Evolutionary conservation across 1,139 yeast species (phyloP).

Genomic region (Spathaspora sp.): DNA sequence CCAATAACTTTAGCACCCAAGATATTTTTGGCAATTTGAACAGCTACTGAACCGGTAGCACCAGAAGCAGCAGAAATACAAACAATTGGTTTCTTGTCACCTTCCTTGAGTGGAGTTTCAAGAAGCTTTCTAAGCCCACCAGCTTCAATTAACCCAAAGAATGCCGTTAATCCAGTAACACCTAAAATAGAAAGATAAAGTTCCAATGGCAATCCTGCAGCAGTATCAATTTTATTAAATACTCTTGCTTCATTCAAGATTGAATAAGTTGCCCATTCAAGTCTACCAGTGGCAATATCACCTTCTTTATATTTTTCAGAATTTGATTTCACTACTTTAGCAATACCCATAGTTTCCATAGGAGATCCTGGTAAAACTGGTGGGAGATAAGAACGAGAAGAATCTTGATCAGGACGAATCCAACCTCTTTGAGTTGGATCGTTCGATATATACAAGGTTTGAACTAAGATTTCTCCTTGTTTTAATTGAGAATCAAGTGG

Average conservation of each 20-base stretch:
- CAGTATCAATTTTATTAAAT: conserved; percentile 24
- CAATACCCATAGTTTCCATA: conserved; percentile 52
- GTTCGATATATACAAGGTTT: conserved; percentile 53
- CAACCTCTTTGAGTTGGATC: conserved; percentile 70
- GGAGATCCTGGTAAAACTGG: conserved; percentile 48
- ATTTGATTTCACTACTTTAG: conserved; percentile 47
- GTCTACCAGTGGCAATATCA: conserved; percentile 32
- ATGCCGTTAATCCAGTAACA: conserved; percentile 63
- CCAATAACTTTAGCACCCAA: conserved; percentile 58
- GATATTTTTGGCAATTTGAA: conserved; percentile 57
- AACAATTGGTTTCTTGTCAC: conserved; percentile 35
- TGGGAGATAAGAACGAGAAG: conserved; percentile 44
- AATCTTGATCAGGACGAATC: conserved; percentile 46
- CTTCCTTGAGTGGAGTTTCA: conserved; percentile 17
- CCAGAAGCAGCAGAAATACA: conserved; percentile 68
- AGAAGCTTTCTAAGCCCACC: conserved; percentile 31
- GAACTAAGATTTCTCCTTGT: conserved; percentile 47
- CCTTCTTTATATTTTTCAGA: conserved; percentile 40
- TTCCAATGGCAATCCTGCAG: conserved; percentile 24
- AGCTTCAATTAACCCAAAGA: conserved; percentile 50
- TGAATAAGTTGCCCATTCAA: conserved; percentile 33
- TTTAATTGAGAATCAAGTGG: conserved; percentile 20
- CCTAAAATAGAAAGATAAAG: conserved; percentile 40
- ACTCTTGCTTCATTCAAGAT: conserved; percentile 20
- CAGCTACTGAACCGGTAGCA: conserved; percentile 64